These are phyloP conservation scores for Raddia guianensis DNA, from an alignment of 176 grass and related monocot species.

Conservation along the genomic window DNA sequence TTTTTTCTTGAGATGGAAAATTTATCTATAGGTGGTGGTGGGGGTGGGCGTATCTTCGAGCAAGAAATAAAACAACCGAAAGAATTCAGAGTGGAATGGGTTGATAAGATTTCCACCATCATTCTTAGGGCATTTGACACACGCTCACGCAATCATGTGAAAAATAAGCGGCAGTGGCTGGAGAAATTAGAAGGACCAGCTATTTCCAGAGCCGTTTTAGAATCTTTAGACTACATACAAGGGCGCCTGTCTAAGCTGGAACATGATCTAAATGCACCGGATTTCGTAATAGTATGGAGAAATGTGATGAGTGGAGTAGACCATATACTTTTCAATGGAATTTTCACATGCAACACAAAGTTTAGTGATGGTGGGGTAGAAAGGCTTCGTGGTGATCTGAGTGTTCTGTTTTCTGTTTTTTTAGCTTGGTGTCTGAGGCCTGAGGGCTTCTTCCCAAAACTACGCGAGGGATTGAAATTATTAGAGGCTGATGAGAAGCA, in stretches of 20 bases:
- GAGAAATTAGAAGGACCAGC: conserved; percentile 62
- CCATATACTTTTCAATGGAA: conserved; percentile 61
- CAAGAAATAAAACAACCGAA: conserved; percentile 60
- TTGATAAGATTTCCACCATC: conserved; percentile 73
- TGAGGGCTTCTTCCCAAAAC: conserved; percentile 75
- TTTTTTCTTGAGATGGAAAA: conserved; percentile 95
- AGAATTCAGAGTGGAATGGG: conserved; percentile 82
- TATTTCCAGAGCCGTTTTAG: conserved; percentile 62
- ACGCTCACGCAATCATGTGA: conserved; percentile 69
- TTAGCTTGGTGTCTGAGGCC: conserved; percentile 91
- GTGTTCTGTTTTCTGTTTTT: conserved; percentile 69
- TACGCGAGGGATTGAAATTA: conserved; percentile 66
- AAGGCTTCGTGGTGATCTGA: conserved; percentile 61
- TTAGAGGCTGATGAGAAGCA: conserved; percentile 55
- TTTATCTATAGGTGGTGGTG: conserved; percentile 26
- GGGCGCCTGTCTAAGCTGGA: conserved; percentile 72
- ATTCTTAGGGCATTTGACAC: conserved; percentile 87
- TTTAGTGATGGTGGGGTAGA: conserved; percentile 61
- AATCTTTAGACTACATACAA: conserved; percentile 76
- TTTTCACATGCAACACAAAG: conserved; percentile 61
- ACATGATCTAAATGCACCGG: conserved; percentile 53
- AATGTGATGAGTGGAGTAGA: conserved; percentile 65
- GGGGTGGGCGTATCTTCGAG: conserved; percentile 58
- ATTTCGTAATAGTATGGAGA: conserved; percentile 84
- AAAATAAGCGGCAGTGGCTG: conserved; percentile 85